These are phyloP conservation scores for Nyssa sinensis DNA, from an alignment of 148 eudicot species.

Conservation along the genomic window DNA sequence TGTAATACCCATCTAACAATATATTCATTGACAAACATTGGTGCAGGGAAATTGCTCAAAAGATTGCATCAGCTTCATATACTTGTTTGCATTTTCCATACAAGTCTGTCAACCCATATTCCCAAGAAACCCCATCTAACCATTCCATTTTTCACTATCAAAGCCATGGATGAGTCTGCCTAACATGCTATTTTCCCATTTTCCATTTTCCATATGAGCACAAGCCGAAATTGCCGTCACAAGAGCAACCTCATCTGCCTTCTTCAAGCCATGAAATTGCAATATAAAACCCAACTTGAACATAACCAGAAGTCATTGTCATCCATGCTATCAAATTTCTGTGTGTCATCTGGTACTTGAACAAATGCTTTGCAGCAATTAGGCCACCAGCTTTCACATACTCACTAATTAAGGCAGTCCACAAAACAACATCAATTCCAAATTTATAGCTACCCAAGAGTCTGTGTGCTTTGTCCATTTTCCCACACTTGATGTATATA, in stretches of 20 bases:
- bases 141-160: background rate
- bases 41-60: background rate
- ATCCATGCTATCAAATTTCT: background rate
- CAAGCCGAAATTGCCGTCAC: background rate
- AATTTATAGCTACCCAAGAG: background rate
- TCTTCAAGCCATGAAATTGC: background rate
- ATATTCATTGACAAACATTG: background rate
- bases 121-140: background rate
- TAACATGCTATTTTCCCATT: background rate
- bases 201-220: background rate
- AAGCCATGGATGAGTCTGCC: background rate
- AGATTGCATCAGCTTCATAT: background rate
- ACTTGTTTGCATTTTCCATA: background rate
- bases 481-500: background rate
- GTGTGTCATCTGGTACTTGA: background rate
- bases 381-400: background rate
- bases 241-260: background rate
- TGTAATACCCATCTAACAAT: too few relatives aligned
- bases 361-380: background rate
- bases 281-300: background rate
- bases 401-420: background rate
- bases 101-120: background rate
- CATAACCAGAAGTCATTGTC: background rate
- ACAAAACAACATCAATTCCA: background rate
- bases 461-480: background rate